Conservation (phyloP, 306 rosid species). For the Dicorynia guianensis region DNA sequence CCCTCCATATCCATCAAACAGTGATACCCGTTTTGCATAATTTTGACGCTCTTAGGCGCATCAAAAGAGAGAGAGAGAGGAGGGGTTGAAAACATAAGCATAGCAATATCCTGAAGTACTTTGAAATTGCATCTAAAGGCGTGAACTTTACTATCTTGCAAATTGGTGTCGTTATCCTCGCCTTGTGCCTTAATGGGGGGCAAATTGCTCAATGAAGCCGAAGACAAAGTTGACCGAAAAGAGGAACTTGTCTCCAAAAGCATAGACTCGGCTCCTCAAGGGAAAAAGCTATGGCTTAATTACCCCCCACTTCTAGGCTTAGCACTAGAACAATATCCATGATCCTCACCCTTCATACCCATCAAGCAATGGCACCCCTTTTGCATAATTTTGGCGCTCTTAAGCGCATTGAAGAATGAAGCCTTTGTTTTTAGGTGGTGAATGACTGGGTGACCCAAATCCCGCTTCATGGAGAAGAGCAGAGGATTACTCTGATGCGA, state of each 20-base stretch:
- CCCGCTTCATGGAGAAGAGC: constrained; percentile 31
- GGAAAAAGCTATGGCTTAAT: constrained; percentile 18
- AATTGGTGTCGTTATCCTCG: constrained; percentile 41
- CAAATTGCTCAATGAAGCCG: constrained; percentile 57
- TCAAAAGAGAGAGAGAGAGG: no score
- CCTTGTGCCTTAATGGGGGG: constrained; percentile 40
- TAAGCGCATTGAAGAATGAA: constrained; percentile 67
- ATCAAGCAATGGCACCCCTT: constrained; percentile 45
- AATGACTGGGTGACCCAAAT: constrained; percentile 32
- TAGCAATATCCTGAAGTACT: constrained; percentile 34
- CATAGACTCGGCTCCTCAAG: constrained; percentile 49
- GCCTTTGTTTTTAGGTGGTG: constrained; percentile 62
- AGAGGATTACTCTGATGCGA: constrained; percentile 61
- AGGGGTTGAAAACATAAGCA: not conserved
- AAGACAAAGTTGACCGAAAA: constrained; percentile 63
- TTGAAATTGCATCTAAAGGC: constrained; percentile 35
- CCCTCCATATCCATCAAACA: no score
- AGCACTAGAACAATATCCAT: not conserved
- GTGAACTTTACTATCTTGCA: constrained; percentile 38
- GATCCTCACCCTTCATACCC: constrained; percentile 29
- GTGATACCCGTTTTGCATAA: no score
- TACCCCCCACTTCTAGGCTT: constrained; percentile 13
- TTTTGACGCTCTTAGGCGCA: no score
- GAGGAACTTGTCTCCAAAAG: constrained; percentile 64
- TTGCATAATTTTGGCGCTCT: constrained; percentile 54